Base-by-base conservation (phyloP, 805 yeast species). In the Wickerhamiella dianesei region DNA sequence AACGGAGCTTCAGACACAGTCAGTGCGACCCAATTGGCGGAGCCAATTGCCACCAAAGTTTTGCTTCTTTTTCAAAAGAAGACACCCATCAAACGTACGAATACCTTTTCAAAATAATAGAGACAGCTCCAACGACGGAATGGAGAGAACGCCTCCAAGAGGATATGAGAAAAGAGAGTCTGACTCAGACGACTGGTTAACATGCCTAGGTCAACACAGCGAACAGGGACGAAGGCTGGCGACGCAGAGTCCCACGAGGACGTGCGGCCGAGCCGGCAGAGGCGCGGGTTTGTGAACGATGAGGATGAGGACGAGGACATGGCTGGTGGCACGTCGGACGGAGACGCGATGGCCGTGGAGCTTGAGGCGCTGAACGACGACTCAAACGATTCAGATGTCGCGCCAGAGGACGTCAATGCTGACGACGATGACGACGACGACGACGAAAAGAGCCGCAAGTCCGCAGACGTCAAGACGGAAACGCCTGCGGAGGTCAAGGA, bases 361-460 rank as follows among this genome's bases (percentile, higher is more conserved):
- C 32, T 25, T 12, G 32, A 25, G 32, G 32, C 32, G 32, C 32
- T 25, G 6, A 25, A 25, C 32, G 32, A 25, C 32, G 32, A 25
- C 32, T 25, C 32, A 25, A 25, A 25, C 32, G 32, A 25, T 25
- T 25, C 32, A 25, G 32, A 25, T 12, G 32, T 25, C 21, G 25
- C 43, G 32, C 8, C 32, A 8, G 45, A 40, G 18, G 54, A 49
- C 18, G 56, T 29, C 18, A 51, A 43, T 29, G 45, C 13, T 22
- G 52, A 51, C 16, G 56, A 45, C 9, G 49, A 48, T 5, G 56
- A 47, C 14, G 47, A 40, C 14, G 46, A 44, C 16, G 48, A 29
- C 39, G 43, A 18, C 16, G 48, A 46, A n/a, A 49, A 47, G 6
- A 40, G 18, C 19, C 32, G 35, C 18, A 25, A 35, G 22, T 45